phyloP scores from a whole-genome alignment of 306 rosid species.

The Arachis hypogaea region DNA sequence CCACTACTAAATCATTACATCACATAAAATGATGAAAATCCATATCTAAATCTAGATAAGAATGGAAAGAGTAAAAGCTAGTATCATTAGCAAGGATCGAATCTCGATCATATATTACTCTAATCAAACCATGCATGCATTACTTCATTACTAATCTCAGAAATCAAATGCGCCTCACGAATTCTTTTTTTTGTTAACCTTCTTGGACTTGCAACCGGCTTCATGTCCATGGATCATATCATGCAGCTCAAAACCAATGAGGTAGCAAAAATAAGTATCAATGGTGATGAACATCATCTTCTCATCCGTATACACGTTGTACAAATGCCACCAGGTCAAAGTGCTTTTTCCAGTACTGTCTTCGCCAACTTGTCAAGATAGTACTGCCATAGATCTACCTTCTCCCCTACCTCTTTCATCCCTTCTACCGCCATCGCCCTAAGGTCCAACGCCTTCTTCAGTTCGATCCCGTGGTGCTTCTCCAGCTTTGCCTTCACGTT shows the following conservation, averaged over 20 bases:
- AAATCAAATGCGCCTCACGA: too few relatives aligned
- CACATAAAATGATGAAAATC: not conserved
- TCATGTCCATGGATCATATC: conserved; percentile 1
- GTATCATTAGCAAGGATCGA: not conserved
- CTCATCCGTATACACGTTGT: not conserved
- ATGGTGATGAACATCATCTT: conserved; percentile 19
- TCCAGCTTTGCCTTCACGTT: not conserved
- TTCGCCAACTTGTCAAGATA: conserved; percentile 27
- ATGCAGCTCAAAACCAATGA: conserved; percentile 14
- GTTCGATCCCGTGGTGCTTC: conserved; percentile 1
- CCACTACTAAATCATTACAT: not conserved
- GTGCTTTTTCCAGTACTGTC: conserved; percentile 33
- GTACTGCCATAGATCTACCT: conserved; percentile 22
- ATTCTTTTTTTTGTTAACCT: not conserved
- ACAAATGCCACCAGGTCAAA: not conserved
- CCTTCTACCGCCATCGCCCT: not conserved
- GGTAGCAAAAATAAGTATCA: conserved; percentile 32
- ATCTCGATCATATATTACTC: too few relatives aligned
- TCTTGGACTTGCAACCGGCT: not conserved
- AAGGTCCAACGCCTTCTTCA: conserved; percentile 33
- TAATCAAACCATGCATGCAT: too few relatives aligned
- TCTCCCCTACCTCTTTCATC: conserved; percentile 6
- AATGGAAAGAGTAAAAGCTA: not conserved
- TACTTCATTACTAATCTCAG: too few relatives aligned
- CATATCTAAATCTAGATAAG: not conserved